Base-by-base conservation (phyloP, 2,329 filamentous ascomycete genomes). In the Aspergillus sp. region DNA sequence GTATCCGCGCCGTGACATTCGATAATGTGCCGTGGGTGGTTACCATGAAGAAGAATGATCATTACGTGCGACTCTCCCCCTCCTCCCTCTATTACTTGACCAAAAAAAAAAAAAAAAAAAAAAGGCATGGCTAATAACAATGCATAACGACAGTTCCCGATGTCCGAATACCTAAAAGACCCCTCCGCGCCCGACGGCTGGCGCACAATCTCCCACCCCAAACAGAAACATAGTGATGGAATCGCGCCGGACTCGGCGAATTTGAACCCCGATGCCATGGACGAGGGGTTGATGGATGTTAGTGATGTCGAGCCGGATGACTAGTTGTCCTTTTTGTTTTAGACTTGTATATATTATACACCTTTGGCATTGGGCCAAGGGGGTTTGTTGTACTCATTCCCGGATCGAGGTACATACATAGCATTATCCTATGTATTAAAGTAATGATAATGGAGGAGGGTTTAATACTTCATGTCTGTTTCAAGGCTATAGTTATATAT, bases 21-120 rank as follows among this genome's bases (percentile, higher is more conserved):
- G 93, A 98, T 67, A 94, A 94, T 60, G 89, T 98, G 7, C 91
- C 91, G 3, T 98, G 93, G 89, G 89, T 98, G n/a, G 88, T 94
- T 35, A 98, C 93, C 6, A 95, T 98, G 87, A 98, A 98, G 82
- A 97, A 97, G 79, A 96, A 96, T 58, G 91, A 98, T 64, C 93
- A 98, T 69, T 98, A 98, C 66, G 73, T 76, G 59, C 62, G 71
- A 19, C 19, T 63, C 10, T 4, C 35, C 34, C 26, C 12, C 29
- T 27, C 32, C 29, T 5, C 5, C 4, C 35, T 0, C 12, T 33
- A 34, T 10, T 19, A 19, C 2, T 7, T 28, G 1, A 35, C 7
- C 29, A 47, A 46, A n/a, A 7, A n/a, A 29, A 36, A 19, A 19
- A 47, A 46, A n/a, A 7, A n/a, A 29, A 36, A 19, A 19, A 19